Evolutionary conservation across 2,329 filamentous ascomycete species (phyloP), one percentile per base, ranked within the genome.

Genomic region (Neocatenulostroma microsporum): DNA sequence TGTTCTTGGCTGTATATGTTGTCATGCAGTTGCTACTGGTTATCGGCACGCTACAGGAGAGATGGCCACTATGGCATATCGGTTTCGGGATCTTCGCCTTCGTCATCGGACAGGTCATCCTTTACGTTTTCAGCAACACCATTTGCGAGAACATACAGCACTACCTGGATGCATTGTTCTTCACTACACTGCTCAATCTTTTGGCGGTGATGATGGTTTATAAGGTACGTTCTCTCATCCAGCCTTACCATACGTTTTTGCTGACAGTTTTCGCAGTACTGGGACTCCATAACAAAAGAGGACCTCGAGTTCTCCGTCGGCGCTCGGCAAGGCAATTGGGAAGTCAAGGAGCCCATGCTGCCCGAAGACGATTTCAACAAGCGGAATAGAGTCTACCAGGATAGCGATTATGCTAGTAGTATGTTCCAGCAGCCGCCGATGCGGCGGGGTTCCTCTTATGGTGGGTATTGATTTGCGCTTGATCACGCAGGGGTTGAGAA

Each of bases 171-270:
- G 89, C 89, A 1, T 66, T 96, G 31, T 94, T 96, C 67, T 88
- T 98, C 56, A 85, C 87, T 4, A 95, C 89, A 0, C 80, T 89
- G 37, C 91, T 87, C 69, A 98, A 98, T 58, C 66, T 98, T 29
- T 69, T 98, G 28, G 86, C 80, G 10, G 89, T 98, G 43, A 98
- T 98, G 91, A 98, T 96, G 91, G 80, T 98, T 24, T 98, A 98
- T 74, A 98, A 98, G 82, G 86, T 80, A 63, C 45, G 67, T 21
- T 34, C 26, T 18, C 26, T 13, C 14, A 6, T n/a, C n/a, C 25
- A 13, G 12, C 21, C 13, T 27, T 15, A 6, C 10, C 12, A 21
- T 14, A 30, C 5, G 3, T 5, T 3, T 1, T 15, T 9, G 21
- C 40, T 44, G 32, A 41, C 12, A 3, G 19, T 26, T 12, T 13